Base-by-base conservation (phyloP, 2,329 filamentous ascomycete genomes). In the Diplodia mutila region DNA sequence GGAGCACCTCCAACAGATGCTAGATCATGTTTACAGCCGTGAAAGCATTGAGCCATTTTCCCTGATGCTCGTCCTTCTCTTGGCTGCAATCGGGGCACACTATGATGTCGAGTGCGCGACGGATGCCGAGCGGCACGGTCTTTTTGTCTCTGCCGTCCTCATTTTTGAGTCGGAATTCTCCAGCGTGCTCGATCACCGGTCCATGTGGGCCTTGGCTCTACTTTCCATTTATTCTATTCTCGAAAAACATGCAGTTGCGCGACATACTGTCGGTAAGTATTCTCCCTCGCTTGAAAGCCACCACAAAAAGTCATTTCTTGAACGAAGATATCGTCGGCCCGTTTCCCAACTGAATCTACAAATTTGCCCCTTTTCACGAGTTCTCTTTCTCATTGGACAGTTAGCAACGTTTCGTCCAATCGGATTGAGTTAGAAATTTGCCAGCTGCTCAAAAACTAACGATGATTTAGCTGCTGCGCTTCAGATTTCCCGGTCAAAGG, bases 211-310 rank as follows among this genome's bases (percentile, higher is more conserved):
- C 12, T 68, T 80, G 2, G 68, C 79, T 8, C 73, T 75, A 2
- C 73, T 77, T 68, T 77, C 77, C 0, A 77, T 79, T 54, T 77
- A 79, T 67, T 74, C 77, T 3, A 52, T 79, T 2, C 70, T 79
- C 1, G 76, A 79, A 69, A 78, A 79, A 69, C 78, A 79, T 61
- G 76, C 78, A 75, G 78, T 76, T 52, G 75, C 77, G 8, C 73
- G 77, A 54, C 77, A 78, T 67, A 67, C 79, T 6, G 73, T 79
- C 48, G 74, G 77, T 79, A 70, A 69, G 75, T 72, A 29, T 14
- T 27, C 3, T 21, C n/a, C 23, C 25, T 14, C 25, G 14, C 7
- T 65, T 27, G 48, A 49, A 27, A 27, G n/a, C 21, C 29, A 32
- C 9, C 29, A 8, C 29, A 32, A 9, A n/a, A 32, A 9, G 29